Conservation (phyloP, 2,329 filamentous ascomycete genomes). For the Fusarium heterosporum region DNA sequence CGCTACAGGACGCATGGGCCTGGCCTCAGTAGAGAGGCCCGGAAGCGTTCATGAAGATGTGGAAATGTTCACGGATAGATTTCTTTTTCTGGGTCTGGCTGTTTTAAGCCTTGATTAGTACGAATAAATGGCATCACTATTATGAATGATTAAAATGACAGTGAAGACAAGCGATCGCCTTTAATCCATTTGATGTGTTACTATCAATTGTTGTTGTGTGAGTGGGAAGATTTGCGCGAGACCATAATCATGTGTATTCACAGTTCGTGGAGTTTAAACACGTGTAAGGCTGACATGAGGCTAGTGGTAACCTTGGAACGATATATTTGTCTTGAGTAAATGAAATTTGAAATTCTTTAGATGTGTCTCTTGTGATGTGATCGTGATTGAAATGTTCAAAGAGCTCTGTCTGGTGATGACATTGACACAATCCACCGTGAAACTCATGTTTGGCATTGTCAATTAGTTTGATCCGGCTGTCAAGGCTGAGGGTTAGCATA, state of each 20-base stretch:
- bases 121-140: conserved; percentile 40
- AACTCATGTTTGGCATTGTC: background rate
- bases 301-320: background rate
- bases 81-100: conserved; percentile 45
- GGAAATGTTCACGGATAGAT: conserved; percentile 52
- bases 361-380: background rate
- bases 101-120: conserved; percentile 43
- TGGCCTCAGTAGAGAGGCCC: conserved; percentile 48
- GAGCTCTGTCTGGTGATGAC: too few species aligned
- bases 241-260: too few species aligned
- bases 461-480: background rate
- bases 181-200: background rate
- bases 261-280: background rate
- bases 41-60: conserved; percentile 47
- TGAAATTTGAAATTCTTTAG: background rate
- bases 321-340: background rate
- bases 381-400: background rate
- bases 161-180: background rate
- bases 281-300: background rate
- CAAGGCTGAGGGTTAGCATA: background rate
- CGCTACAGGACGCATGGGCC: conserved; percentile 48
- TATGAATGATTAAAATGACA: background rate
- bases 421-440: background rate
- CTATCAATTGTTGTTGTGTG: background rate
- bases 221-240: background rate